Percentiles rank a stretch among this genome's conserved stretches.
These are phyloP conservation scores for Fusarium caatingaense DNA, from an alignment of 2,329 filamentous ascomycete genomes.

Conservation along the genomic window DNA sequence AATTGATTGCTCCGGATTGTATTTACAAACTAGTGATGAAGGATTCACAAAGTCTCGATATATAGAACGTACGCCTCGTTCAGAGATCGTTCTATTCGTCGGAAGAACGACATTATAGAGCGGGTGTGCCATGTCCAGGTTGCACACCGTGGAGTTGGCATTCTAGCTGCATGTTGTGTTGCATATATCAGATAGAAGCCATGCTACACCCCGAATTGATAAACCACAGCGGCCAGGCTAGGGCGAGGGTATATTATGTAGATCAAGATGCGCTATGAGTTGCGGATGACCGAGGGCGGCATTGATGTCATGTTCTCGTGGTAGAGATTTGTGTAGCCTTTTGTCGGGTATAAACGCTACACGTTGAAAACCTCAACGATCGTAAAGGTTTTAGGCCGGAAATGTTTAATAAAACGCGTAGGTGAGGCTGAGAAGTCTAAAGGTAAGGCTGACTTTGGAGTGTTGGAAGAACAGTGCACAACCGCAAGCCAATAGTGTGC, in stretches of 20 bases:
- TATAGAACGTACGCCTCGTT: not conserved
- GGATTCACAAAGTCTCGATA: not conserved
- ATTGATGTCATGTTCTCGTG: not conserved
- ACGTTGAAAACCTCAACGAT: constrained; percentile 10
- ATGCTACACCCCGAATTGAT: constrained; percentile 1
- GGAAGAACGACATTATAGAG: not conserved
- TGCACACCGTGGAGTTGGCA: not conserved
- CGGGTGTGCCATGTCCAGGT: not conserved
- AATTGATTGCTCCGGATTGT: not conserved
- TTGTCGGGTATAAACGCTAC: not conserved
- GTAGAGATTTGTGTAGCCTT: not conserved
- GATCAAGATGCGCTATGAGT: not conserved
- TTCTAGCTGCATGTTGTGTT: not conserved
- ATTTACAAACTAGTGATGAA: not conserved
- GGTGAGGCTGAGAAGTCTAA: constrained; percentile 3
- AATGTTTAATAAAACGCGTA: not conserved
- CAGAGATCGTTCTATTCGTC: not conserved
- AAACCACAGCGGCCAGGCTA: not conserved
- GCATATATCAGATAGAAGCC: not conserved
- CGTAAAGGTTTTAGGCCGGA: constrained; percentile 7
- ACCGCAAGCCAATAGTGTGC: constrained; percentile 10
- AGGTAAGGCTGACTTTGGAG: constrained; percentile 18
- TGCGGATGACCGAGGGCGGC: not conserved
- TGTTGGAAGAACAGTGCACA: constrained; percentile 1
- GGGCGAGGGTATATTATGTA: not conserved